Base-by-base conservation (phyloP, 352 stramenopile species). In the Thalassiosira pacifica region DNA sequence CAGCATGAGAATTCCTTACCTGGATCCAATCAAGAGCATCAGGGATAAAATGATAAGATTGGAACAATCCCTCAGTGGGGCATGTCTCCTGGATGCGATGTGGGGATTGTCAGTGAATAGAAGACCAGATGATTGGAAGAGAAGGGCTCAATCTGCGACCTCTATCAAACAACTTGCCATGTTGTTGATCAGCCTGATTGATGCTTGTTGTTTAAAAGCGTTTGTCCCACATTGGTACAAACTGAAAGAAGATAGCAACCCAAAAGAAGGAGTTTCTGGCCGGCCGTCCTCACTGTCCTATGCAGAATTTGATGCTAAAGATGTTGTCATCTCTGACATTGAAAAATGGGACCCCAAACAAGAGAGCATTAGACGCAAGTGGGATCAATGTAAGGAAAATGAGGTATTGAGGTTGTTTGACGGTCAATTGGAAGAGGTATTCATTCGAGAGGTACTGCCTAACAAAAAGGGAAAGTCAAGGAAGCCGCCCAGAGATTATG, bases 111-210 rank as follows among this genome's bases (percentile, higher is more conserved):
- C 22, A 8, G 3, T 32, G n/a, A 31, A 68, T 68, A 85, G 29
- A 53, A 74, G 26, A 40, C 66, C 55, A 55, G 71, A 82, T 59
- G 34, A 52, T 45, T 95, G 91, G 91, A 70, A 60, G 34, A 76
- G 67, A n/a, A 89, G 72, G 52, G 85, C 93, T 2, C 24, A 83
- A 19, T 72, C 80, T 22, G 73, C 79, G 18, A 88, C 76, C 9
- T 94, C 89, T 1, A 80, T 93, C 11, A 59, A 37, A 22, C 59
- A 37, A n/a, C 78, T 95, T 26, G 69, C 79, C 29, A 52, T 18
- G 8, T 69, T 95, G 22, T 72, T 93, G 60, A 59, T 95, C 0
- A 66, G 85, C 57, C 67, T 95, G n/a, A 78, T 93, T 42, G 90
- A 95, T 83, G 71, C 73, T 5, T 87, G 69, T 11, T 85, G 87